A percentile compares a stretch with the other conserved stretches of the same genome.
Conservation (phyloP, 192 early-diverging fungal genomes). For the Coemansia sp. region DNA sequence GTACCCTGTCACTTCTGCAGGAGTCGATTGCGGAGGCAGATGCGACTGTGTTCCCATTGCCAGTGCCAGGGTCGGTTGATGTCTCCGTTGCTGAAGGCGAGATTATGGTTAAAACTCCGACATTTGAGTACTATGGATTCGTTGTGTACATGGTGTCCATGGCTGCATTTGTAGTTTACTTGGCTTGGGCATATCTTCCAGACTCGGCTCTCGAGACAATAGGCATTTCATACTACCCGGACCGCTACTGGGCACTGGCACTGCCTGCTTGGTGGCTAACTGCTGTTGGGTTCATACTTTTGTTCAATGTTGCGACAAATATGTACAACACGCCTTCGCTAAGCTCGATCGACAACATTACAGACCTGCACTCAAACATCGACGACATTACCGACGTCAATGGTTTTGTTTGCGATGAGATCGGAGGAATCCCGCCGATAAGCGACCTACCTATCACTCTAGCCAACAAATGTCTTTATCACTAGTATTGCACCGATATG, state of each 20-base stretch:
- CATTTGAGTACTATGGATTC: constrained; percentile 88
- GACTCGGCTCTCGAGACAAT: constrained; percentile 67
- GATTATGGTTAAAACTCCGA: constrained; percentile 63
- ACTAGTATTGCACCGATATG: constrained; percentile 25
- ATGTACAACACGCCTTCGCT: constrained; percentile 76
- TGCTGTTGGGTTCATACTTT: constrained; percentile 69
- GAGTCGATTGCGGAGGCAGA: constrained; percentile 2
- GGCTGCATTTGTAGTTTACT: constrained; percentile 71
- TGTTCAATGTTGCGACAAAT: constrained; percentile 76
- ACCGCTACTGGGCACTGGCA: constrained; percentile 80
- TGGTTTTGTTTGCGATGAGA: constrained; percentile 29
- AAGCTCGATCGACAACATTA: constrained; percentile 70
- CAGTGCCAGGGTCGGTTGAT: constrained; percentile 1
- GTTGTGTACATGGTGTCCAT: constrained; percentile 79
- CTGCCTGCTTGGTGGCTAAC: constrained; percentile 78
- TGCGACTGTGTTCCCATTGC: not conserved
- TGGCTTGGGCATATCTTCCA: constrained; percentile 83
- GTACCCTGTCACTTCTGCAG: not conserved
- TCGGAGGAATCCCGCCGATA: constrained; percentile 50
- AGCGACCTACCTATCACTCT: constrained; percentile 59
- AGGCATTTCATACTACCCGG: constrained; percentile 85
- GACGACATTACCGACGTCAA: constrained; percentile 17
- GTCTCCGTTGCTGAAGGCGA: constrained; percentile 22
- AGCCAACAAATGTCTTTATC: constrained; percentile 71
- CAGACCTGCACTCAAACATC: constrained; percentile 57